Evolutionary conservation across 1,284 basidiomycete genomes (phyloP).

Genomic region (Leccinum subatratum): DNA sequence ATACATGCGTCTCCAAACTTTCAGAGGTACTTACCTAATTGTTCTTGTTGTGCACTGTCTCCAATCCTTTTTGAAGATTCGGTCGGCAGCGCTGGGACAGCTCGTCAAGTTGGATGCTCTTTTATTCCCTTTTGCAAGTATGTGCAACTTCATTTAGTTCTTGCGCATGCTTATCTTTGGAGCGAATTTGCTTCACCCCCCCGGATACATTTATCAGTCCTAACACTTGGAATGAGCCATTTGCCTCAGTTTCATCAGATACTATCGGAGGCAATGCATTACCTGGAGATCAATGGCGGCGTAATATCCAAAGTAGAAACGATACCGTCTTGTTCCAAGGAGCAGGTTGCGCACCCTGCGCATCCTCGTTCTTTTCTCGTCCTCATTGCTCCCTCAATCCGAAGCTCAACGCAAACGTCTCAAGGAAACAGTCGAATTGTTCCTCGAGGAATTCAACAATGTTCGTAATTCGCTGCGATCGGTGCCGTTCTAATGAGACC

Average conservation of each 20-base stretch:
- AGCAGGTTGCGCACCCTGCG: constrained; percentile 57
- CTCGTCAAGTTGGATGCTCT: constrained; percentile 54
- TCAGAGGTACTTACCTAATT: constrained; percentile 50
- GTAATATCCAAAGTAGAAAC: constrained; percentile 58
- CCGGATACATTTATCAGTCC: constrained; percentile 76
- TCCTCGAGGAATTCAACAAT: constrained; percentile 61
- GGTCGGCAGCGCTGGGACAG: constrained; percentile 47
- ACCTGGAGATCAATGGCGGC: constrained; percentile 34
- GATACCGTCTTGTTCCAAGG: constrained; percentile 73
- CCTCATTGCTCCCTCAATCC: constrained; percentile 3
- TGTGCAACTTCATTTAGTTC: constrained; percentile 11
- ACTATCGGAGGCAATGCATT: constrained; percentile 31
- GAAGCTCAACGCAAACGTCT: constrained; percentile 66
- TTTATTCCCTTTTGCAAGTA: constrained; percentile 61
- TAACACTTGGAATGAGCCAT: constrained; percentile 53
- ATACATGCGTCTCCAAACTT: constrained; percentile 63
- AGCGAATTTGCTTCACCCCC: constrained; percentile 61
- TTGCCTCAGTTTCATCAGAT: constrained; percentile 44
- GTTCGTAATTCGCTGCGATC: constrained; percentile 22
- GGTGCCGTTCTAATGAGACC: constrained; percentile 13
- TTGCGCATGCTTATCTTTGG: constrained; percentile 8
- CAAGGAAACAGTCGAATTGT: constrained; percentile 53
- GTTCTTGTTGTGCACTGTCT: not conserved
- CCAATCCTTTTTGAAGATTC: constrained; percentile 42
- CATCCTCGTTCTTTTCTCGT: constrained; percentile 4